Percentiles rank a stretch among this genome's conserved stretches.
Conservation (phyloP, 2,329 filamentous ascomycete species). For the Aspergillus piperis region DNA sequence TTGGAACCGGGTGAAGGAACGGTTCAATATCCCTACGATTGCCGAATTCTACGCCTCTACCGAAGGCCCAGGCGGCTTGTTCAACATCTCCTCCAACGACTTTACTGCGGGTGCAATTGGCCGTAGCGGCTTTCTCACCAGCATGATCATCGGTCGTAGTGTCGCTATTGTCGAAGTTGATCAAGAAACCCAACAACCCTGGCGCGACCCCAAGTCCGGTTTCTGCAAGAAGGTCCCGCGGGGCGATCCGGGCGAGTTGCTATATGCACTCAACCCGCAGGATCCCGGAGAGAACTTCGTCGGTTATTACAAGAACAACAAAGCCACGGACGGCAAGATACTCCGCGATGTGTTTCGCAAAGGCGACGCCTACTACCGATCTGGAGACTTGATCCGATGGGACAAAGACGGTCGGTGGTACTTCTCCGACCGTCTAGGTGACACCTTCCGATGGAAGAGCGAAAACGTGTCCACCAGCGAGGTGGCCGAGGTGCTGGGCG, state of each 20-base stretch:
- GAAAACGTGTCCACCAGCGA: slow-evolving; percentile 83
- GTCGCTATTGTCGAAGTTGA: slow-evolving; percentile 70
- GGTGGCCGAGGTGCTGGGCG: slow-evolving; percentile 72
- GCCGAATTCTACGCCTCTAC: slow-evolving; percentile 82
- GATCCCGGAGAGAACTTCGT: slow-evolving; percentile 69
- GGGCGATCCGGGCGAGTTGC: slow-evolving; percentile 72
- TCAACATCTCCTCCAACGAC: slow-evolving; percentile 73
- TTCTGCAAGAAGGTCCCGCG: slow-evolving; percentile 62
- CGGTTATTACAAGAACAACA: slow-evolving; percentile 76
- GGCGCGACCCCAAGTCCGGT: slow-evolving; percentile 67
- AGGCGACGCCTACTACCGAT: slow-evolving; percentile 80
- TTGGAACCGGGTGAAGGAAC: slow-evolving; percentile 79
- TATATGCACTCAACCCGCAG: slow-evolving; percentile 67
- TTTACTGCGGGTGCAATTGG: slow-evolving; percentile 77
- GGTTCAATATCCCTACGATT: slow-evolving; percentile 73
- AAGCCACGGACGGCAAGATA: slow-evolving; percentile 72
- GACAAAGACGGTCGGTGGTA: slow-evolving; percentile 71
- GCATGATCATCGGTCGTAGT: slow-evolving; percentile 53
- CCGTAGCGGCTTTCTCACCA: slow-evolving; percentile 65
- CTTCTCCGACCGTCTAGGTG: slow-evolving; percentile 69
- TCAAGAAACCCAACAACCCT: slow-evolving; percentile 66
- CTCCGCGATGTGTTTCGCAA: slow-evolving; percentile 70
- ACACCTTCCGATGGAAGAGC: slow-evolving; percentile 64
- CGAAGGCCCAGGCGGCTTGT: slow-evolving; percentile 68
- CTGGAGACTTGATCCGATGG: slow-evolving; percentile 77